Conservation (phyloP, 352 stramenopile species). For the Plasmopara muralis region DNA sequence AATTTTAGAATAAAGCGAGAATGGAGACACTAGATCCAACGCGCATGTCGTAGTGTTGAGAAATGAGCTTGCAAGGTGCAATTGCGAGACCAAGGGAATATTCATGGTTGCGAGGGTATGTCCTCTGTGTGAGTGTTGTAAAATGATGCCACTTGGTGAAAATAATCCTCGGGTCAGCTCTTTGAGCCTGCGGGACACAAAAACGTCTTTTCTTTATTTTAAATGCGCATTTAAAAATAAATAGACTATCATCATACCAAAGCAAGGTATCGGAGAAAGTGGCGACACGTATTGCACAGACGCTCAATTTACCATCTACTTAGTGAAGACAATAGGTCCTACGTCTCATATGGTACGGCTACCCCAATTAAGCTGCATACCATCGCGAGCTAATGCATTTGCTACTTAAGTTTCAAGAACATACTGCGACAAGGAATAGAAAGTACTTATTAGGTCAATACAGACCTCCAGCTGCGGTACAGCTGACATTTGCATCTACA, state of each 20-base stretch:
- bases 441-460: constrained; percentile 64
- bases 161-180: constrained; percentile 3
- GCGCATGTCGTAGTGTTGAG: constrained; percentile 94
- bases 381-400: neutral
- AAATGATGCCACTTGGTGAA: constrained; percentile 34
- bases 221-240: constrained; percentile 34
- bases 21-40: constrained; percentile 96
- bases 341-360: constrained; percentile 67
- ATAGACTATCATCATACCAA: constrained; percentile 53
- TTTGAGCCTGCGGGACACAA: constrained; percentile 23
- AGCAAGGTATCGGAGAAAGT: constrained; percentile 42
- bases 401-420: constrained; percentile 54
- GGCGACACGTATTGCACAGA: constrained; percentile 57
- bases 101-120: constrained; percentile 54
- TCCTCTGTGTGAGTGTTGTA: constrained; percentile 7
- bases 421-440: constrained; percentile 66
- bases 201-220: constrained; percentile 25
- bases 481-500: constrained; percentile 66
- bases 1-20: constrained; percentile 93
- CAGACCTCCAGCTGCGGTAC: constrained; percentile 73
- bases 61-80: constrained; percentile 97
- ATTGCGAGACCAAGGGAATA: constrained; percentile 94
- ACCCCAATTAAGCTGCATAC: neutral
- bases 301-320: constrained; percentile 65
- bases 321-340: constrained; percentile 68